Evolutionary conservation across 805 yeast genomes (phyloP).

Genomic region (Yarrowia sp.): DNA sequence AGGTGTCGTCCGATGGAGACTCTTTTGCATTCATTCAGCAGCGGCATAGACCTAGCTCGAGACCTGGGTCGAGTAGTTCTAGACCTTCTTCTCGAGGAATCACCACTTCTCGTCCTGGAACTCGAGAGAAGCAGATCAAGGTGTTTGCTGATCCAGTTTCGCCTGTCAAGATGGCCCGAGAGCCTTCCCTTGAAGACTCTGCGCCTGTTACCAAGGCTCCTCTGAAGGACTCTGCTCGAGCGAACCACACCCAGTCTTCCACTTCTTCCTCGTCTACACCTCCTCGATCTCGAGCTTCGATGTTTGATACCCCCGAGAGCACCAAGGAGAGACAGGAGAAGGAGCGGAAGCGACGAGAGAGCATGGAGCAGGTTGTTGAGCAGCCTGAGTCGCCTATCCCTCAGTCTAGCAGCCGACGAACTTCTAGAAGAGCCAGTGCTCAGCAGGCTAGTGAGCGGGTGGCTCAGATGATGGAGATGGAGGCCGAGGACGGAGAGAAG

Average conservation of each 20-base stretch:
- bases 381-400: conserved; percentile 16
- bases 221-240: neutral
- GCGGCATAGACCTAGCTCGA: conserved; percentile 3
- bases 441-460: neutral
- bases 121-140: conserved; percentile 24
- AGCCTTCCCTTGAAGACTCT: neutral
- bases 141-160: conserved; percentile 21
- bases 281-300: conserved; percentile 23
- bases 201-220: neutral
- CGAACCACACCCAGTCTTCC: neutral
- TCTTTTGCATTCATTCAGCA: conserved; percentile 5
- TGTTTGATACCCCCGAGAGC: conserved; percentile 16
- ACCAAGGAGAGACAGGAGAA: conserved; percentile 23
- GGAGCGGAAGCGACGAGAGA: conserved; percentile 22
- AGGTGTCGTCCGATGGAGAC: conserved; percentile 6
- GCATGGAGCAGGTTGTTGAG: conserved; percentile 34
- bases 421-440: conserved; percentile 2
- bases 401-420: conserved; percentile 12
- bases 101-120: conserved; percentile 7
- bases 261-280: neutral
- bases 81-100: neutral
- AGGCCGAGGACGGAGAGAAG: neutral
- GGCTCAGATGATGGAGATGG: neutral
- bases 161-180: neutral
- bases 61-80: neutral